Percentiles rank a stretch among this genome's conserved stretches.
phyloP scores from a whole-genome alignment of 768 basidiomycete species.

The Boletus reticulatus region DNA sequence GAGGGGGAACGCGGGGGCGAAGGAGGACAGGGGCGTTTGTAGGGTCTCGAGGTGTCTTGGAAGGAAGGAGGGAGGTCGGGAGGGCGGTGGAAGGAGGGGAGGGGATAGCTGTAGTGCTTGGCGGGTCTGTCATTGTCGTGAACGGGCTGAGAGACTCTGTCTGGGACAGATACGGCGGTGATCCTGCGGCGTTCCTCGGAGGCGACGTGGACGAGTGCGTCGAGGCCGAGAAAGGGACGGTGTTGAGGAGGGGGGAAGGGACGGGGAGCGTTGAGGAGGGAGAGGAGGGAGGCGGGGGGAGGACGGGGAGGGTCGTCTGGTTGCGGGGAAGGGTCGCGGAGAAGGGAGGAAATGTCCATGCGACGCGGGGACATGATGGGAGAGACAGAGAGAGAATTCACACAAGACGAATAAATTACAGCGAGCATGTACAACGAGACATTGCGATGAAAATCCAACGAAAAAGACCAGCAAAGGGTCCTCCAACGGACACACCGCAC shows the following conservation, averaged over 20 bases:
- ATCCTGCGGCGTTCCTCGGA: slow-evolving; percentile 62
- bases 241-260: not conserved
- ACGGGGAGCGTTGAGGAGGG: slow-evolving; percentile 18
- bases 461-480: slow-evolving; percentile 58
- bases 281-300: slow-evolving; percentile 15
- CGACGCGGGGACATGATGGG: slow-evolving; percentile 57
- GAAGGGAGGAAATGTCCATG: slow-evolving; percentile 73
- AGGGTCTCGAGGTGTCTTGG: slow-evolving; percentile 12
- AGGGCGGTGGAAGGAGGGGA: not conserved
- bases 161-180: slow-evolving; percentile 14
- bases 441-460: slow-evolving; percentile 77
- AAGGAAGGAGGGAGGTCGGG: not conserved
- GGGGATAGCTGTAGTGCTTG: not conserved
- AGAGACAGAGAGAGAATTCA: not conserved
- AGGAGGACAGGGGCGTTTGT: slow-evolving; percentile 21
- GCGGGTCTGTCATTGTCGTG: slow-evolving; percentile 23
- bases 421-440: slow-evolving; percentile 76
- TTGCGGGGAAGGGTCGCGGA: slow-evolving; percentile 39
- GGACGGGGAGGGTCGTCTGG: not conserved
- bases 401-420: not conserved
- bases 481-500: slow-evolving; percentile 68
- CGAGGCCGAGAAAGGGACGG: slow-evolving; percentile 38
- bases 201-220: slow-evolving; percentile 71
- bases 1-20: slow-evolving; percentile 15
- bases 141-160: not conserved